These are phyloP conservation scores for Wickerhamiella sorbophila DNA, from an alignment of 805 yeast species.

Conservation along the genomic window DNA sequence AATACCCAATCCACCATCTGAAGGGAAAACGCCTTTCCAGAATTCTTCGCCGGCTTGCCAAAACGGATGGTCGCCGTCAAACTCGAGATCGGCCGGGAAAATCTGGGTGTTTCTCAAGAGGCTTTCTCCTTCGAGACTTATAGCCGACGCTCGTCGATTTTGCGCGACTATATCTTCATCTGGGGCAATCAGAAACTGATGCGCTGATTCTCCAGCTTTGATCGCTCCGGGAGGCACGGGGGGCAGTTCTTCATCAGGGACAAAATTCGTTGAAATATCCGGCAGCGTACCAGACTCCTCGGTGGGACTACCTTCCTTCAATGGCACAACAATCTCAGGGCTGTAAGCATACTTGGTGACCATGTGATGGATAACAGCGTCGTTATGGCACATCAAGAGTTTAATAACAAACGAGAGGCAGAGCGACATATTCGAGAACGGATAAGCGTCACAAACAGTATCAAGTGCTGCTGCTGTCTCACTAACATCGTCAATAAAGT, in stretches of 20 bases:
- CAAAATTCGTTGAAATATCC: neutral
- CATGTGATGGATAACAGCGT: conserved; percentile 16
- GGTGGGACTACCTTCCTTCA: conserved; percentile 5
- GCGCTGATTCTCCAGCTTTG: neutral
- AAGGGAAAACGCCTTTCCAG: conserved; percentile 39
- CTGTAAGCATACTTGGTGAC: conserved; percentile 3
- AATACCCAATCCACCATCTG: conserved; percentile 14
- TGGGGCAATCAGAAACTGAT: neutral
- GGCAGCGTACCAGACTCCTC: conserved; percentile 1
- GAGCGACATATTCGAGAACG: conserved; percentile 21
- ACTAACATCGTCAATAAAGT: conserved; percentile 13
- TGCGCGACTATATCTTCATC: neutral
- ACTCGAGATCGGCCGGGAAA: conserved; percentile 1
- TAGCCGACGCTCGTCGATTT: conserved; percentile 1
- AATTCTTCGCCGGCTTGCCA: conserved; percentile 53
- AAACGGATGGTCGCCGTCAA: conserved; percentile 26
- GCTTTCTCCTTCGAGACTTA: conserved; percentile 23
- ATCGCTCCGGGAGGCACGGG: neutral
- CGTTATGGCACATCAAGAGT: conserved; percentile 23
- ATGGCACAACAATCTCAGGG: conserved; percentile 3
- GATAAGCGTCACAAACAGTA: conserved; percentile 15
- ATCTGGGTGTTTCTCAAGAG: neutral
- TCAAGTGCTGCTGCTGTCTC: conserved; percentile 14
- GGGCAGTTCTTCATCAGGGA: neutral
- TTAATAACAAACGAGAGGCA: conserved; percentile 22